Base-by-base conservation (phyloP, 1,139 yeast species). In the Hanseniaspora gamundiae region DNA sequence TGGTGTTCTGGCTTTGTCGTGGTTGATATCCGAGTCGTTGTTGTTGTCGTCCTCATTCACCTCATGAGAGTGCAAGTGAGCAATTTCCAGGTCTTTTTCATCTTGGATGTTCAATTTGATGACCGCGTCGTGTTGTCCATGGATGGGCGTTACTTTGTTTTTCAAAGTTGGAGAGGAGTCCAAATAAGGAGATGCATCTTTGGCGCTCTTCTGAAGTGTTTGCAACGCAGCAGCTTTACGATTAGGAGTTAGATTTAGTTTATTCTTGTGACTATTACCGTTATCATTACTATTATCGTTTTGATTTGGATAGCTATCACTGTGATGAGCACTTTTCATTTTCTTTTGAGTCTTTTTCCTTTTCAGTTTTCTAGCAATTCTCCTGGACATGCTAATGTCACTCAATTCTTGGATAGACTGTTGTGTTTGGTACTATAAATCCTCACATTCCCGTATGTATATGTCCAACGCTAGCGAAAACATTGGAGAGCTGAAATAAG, bases 381-480 rank as follows among this genome's bases (percentile, higher is more conserved):
- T 33, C 16, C 36, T 33, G 36, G 20, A 17, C 36, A 33, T 33
- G n/a, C n/a, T n/a, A n/a, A n/a, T n/a, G n/a, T n/a, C n/a, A n/a
- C n/a, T n/a, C n/a, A n/a, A n/a, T n/a, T n/a, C n/a, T n/a, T n/a
- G n/a, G n/a, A n/a, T n/a, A n/a, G n/a, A n/a, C n/a, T n/a, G n/a
- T n/a, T n/a, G n/a, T n/a, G n/a, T n/a, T n/a, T n/a, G n/a, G n/a
- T n/a, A n/a, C n/a, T n/a, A n/a, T n/a, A n/a, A n/a, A n/a, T n/a
- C n/a, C n/a, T n/a, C n/a, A n/a, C n/a, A n/a, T n/a, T n/a, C n/a
- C n/a, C n/a, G n/a, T n/a, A n/a, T n/a, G n/a, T n/a, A n/a, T n/a
- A n/a, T n/a, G n/a, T n/a, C n/a, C n/a, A n/a, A n/a, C n/a, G n/a
- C n/a, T n/a, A n/a, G n/a, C n/a, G n/a, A n/a, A n/a, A n/a, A n/a